Evolutionary conservation across 1,139 yeast genomes (phyloP), one percentile per base, ranked within the genome.

Genomic region (Williopsis jadinii): DNA sequence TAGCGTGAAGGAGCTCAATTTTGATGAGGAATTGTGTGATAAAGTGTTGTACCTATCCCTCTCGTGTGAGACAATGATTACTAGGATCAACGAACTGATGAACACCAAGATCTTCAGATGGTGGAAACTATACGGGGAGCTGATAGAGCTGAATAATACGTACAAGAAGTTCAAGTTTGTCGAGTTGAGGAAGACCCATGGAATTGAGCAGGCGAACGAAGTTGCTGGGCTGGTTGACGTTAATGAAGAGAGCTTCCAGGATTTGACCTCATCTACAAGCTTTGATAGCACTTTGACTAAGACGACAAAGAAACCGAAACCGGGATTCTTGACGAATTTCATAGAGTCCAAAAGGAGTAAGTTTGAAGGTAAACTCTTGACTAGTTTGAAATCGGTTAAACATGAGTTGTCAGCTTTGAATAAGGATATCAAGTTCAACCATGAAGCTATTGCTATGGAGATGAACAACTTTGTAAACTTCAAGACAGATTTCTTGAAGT

Each of bases 371-470:
- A 64, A 61, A 41, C 42, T 70, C 10, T 46, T 64, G 3, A 56
- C 53, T 2, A 55, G 56, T 11, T 55, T 66, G 36, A 46, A 48
- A 6, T 48, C 46, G 5, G 46, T 54, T 5, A 56, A 60, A 41
- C 40, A 46, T 8, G 53, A 55, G 41, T 51, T 61, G 15, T 39
- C 45, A 39, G 54, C 41, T 38, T 53, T 47, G 45, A 55, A 42
- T 30, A 43, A 47, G 28, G 61, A 55, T 29, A 52, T 75, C 34
- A 75, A 70, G 47, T 50, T 55, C 39, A 70, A 67, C 28, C 84
- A 83, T 58, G 90, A 82, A 53, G 53, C 59, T 3, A 53, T 81
- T 10, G 88, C 90, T 1, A 70, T 76, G 38, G 84, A 80, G 52
- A 66, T 81, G 15, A 79, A 82, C 39, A 71, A 70, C 40, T 80